A percentile compares a stretch with the other conserved stretches of the same genome.
Evolutionary conservation across 495 filamentous ascomycete species (phyloP).

Genomic region (Hypoxylon cercidicola): DNA sequence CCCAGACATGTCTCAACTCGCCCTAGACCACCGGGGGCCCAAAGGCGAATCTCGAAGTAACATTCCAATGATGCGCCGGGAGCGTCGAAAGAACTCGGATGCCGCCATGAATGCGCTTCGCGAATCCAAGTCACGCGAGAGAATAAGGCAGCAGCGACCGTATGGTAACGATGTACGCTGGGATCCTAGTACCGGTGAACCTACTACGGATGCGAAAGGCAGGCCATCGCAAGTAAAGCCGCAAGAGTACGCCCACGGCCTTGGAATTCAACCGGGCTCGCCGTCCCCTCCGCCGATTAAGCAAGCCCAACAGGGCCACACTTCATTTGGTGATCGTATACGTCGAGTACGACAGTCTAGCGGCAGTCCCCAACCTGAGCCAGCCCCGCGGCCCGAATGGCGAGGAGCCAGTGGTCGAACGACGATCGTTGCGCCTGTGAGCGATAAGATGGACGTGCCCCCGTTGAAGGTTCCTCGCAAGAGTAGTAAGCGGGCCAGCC

Average conservation of each 20-base stretch:
- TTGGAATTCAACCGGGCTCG: slow-evolving; percentile 42
- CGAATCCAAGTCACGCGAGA: slow-evolving; percentile 47
- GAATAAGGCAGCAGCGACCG: slow-evolving; percentile 38
- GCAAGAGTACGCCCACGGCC: slow-evolving; percentile 53
- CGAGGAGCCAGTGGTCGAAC: slow-evolving; percentile 63
- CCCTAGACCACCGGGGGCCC: slow-evolving; percentile 31
- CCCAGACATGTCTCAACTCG: slow-evolving; percentile 48
- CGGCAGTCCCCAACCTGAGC: slow-evolving; percentile 43
- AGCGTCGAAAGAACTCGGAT: slow-evolving; percentile 55
- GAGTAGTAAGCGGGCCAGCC: slow-evolving; percentile 50
- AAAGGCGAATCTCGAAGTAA: slow-evolving; percentile 47
- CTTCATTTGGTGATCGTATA: slow-evolving; percentile 58
- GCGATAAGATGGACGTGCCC: slow-evolving; percentile 53
- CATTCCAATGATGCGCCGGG: slow-evolving; percentile 63
- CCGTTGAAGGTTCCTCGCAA: slow-evolving; percentile 59
- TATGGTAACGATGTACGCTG: slow-evolving; percentile 51
- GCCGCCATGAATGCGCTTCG: slow-evolving; percentile 46
- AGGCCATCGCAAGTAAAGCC: slow-evolving; percentile 60
- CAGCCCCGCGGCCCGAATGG: slow-evolving; percentile 60
- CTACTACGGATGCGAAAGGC: slow-evolving; percentile 54
- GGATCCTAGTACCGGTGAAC: slow-evolving; percentile 63
- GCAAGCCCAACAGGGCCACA: slow-evolving; percentile 22
- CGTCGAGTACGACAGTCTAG: slow-evolving; percentile 52
- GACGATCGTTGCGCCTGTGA: slow-evolving; percentile 59
- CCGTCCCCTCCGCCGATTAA: slow-evolving; percentile 41